These are phyloP conservation scores for Pezicula neosporulosa DNA, from an alignment of 2,329 filamentous ascomycete species.

Conservation along the genomic window DNA sequence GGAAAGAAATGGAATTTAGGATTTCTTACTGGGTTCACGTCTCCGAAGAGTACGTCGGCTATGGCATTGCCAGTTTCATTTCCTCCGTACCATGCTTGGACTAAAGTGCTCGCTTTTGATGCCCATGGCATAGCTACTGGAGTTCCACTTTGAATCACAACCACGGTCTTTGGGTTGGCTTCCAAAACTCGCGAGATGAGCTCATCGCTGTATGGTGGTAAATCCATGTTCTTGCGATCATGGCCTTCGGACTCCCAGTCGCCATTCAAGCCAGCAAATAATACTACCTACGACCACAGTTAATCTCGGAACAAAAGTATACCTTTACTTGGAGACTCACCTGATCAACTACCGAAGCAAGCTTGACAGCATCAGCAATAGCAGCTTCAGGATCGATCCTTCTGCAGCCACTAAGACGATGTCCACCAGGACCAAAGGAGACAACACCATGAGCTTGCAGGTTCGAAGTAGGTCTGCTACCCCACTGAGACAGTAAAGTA, in stretches of 20 bases:
- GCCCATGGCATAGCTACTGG: conserved; percentile 54
- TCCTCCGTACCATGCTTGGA: conserved; percentile 52
- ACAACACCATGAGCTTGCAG: conserved; percentile 44
- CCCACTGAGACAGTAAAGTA: conserved; percentile 39
- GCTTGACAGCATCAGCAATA: conserved; percentile 60
- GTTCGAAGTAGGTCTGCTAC: conserved; percentile 54
- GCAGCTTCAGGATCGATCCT: conserved; percentile 54
- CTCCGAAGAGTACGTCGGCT: conserved; percentile 59
- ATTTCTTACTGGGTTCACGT: conserved; percentile 47
- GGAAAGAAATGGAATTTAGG: neutral
- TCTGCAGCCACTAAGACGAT: conserved; percentile 59
- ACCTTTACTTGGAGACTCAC: conserved; percentile 21
- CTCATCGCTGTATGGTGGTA: conserved; percentile 23
- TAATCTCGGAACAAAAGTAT: conserved; percentile 75
- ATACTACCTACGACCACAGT: conserved; percentile 34
- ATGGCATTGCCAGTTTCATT: conserved; percentile 64
- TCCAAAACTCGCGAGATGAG: conserved; percentile 48
- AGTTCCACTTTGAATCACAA: conserved; percentile 60
- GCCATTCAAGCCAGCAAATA: conserved; percentile 3
- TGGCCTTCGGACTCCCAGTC: conserved; percentile 33
- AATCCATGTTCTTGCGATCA: conserved; percentile 20
- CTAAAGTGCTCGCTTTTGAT: conserved; percentile 31
- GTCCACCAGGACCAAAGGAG: conserved; percentile 54
- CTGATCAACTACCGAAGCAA: conserved; percentile 61
- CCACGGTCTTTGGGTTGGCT: conserved; percentile 53